These are phyloP conservation scores for Calendula officinalis DNA, from an alignment of 129 eudicot genomes.

Conservation along the genomic window DNA sequence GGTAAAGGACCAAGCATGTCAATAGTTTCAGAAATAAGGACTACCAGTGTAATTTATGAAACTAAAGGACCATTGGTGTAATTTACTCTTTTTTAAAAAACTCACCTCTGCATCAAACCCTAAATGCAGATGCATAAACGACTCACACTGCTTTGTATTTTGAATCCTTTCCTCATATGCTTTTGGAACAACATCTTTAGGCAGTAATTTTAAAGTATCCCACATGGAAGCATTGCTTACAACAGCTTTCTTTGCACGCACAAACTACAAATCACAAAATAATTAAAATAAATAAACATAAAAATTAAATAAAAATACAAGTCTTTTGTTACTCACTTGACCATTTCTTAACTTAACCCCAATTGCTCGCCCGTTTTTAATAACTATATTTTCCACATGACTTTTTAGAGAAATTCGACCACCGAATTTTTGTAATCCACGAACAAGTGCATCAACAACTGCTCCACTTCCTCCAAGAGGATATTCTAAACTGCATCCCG, in stretches of 20 bases:
- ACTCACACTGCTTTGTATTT: constrained; percentile 83
- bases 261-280: constrained; percentile 48
- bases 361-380: constrained; percentile 83
- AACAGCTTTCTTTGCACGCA: constrained; percentile 92
- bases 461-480: constrained; percentile 94
- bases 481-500: constrained; percentile 85
- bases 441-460: constrained; percentile 81
- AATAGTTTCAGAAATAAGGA: no score
- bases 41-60: no score
- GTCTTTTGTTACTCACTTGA: constrained; percentile 60
- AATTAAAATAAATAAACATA: not conserved
- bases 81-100: not conserved
- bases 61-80: no score
- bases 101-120: constrained; percentile 95
- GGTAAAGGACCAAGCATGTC: no score
- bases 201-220: constrained; percentile 78
- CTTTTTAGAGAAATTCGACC: constrained; percentile 80
- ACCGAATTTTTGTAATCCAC: constrained; percentile 77
- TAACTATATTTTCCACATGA: constrained; percentile 77
- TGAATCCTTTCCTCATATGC: constrained; percentile 56
- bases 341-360: constrained; percentile 91
- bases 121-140: constrained; percentile 96
- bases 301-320: not conserved
- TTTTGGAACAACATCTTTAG: constrained; percentile 65
- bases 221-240: constrained; percentile 99